These are phyloP conservation scores for Komagataella populi DNA, from an alignment of 805 yeast species.

Conservation along the genomic window DNA sequence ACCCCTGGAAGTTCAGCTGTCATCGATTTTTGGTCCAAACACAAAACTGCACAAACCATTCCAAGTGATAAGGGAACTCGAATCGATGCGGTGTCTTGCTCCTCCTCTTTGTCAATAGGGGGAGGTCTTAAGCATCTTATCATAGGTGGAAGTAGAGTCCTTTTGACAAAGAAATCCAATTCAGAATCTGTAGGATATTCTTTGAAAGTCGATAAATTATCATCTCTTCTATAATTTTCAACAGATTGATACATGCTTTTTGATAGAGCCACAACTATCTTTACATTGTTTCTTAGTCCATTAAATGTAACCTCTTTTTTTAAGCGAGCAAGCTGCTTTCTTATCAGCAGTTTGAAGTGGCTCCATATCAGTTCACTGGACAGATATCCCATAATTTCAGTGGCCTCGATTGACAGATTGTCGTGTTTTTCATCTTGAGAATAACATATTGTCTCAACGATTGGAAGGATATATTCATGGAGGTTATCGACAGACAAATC, in stretches of 20 bases:
- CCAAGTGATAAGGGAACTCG: constrained; percentile 80
- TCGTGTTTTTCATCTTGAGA: constrained; percentile 35
- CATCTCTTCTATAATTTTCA: constrained; percentile 2
- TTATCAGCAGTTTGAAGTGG: constrained; percentile 65
- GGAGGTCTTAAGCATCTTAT: constrained; percentile 35
- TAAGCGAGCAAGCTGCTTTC: constrained; percentile 36
- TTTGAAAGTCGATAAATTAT: background rate
- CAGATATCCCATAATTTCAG: constrained; percentile 46
- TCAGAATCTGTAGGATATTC: constrained; percentile 7
- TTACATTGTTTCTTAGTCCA: constrained; percentile 35
- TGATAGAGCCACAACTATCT: constrained; percentile 39
- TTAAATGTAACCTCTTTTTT: constrained; percentile 12
- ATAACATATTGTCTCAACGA: constrained; percentile 68
- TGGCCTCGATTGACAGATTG: constrained; percentile 53
- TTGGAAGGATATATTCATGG: constrained; percentile 54
- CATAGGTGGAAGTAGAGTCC: constrained; percentile 32
- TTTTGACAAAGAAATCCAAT: constrained; percentile 20
- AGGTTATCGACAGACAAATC: constrained; percentile 7
- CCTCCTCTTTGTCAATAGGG: constrained; percentile 52
- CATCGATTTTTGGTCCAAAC: constrained; percentile 43
- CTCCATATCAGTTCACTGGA: constrained; percentile 54
- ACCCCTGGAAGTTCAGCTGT: constrained; percentile 63
- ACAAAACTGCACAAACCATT: constrained; percentile 48
- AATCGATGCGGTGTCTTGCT: constrained; percentile 64
- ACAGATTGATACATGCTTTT: constrained; percentile 15